Base-by-base conservation (phyloP, 1,139 yeast species). In the Lodderomyces pseudojiufengensis region DNA sequence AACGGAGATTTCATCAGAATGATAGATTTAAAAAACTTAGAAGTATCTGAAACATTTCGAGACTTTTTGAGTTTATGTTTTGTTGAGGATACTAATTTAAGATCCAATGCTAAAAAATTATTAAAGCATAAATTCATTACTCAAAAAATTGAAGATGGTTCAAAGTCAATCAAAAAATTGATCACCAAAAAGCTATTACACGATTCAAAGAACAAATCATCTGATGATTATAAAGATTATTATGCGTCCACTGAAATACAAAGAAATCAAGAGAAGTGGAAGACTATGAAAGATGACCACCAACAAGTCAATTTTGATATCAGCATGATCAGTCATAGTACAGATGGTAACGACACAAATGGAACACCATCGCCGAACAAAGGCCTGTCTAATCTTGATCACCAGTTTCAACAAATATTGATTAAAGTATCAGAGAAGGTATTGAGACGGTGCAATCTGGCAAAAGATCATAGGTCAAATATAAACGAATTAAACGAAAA, bases 61-160 rank as follows among this genome's bases (percentile, higher is more conserved):
- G 84, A 82, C 42, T 87, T 87, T 54, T 71, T 84, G 8, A 51
- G 55, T n/a, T 63, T 63, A 31, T 87, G 95, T 50, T 69, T 87
- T 42, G 65, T 71, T 21, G 77, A 81, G 45, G 76, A 76, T 42
- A 87, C 95, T 1, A 55, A 56, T 14, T 55, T 63, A 15, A 65
- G 96, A 37, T 77, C 76, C 4, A 61, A 76, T 11, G 86, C 94
- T 0, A 52, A 61, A 10, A 71, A 68, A 33, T 63, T 87, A n/a
- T 58, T 83, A 32, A 70, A 67, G 40, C 86, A 80, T 42, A 69
- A 70, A 36, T 84, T 85, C 46, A 69, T 86, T 3, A 35, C 45
- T 29, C 41, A 43, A 10, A 33, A 41, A 22, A 39, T 45, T 2
- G 33, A 41, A 2, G 44, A 44, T 4, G 49, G 44, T n/a, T 39